Conservation (phyloP, 768 basidiomycete genomes). For the Megacollybia marginata region DNA sequence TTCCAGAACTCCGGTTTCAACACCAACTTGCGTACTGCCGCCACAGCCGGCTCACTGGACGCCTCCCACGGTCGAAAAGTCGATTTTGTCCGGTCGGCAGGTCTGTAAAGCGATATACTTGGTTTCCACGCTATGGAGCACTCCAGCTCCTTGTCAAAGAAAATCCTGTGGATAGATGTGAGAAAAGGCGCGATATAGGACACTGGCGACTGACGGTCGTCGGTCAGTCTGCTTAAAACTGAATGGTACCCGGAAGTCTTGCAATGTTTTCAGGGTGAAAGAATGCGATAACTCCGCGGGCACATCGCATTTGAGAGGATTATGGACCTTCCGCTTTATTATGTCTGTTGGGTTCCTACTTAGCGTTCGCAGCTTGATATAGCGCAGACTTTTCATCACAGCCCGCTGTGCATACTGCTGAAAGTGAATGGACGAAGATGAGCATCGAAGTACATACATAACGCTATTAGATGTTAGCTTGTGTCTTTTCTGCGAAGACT, state of each 20-base stretch:
- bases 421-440: neutral
- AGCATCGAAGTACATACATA: constrained; percentile 35
- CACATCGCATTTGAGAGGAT: constrained; percentile 56
- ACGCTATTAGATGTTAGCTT: constrained; percentile 29
- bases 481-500: neutral
- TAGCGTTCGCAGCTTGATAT: constrained; percentile 76
- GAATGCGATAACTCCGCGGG: constrained; percentile 40
- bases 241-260: constrained; percentile 45
- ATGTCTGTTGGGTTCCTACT: constrained; percentile 50
- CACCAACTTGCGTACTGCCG: constrained; percentile 40
- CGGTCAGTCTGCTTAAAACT: constrained; percentile 23
- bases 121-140: constrained; percentile 66
- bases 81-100: constrained; percentile 39
- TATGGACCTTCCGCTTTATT: constrained; percentile 51
- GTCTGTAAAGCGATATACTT: constrained; percentile 34
- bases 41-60: constrained; percentile 40
- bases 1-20: constrained; percentile 56
- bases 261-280: constrained; percentile 49
- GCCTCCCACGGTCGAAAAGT: constrained; percentile 57
- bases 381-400: constrained; percentile 68
- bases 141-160: constrained; percentile 48
- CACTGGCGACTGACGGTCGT: constrained; percentile 35
- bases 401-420: constrained; percentile 64
- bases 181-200: neutral
- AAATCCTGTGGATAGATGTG: constrained; percentile 27